Evolutionary conservation across 148 eudicot species (phyloP), one percentile per base, ranked within the genome.

Genomic region (Rhododendron simsii): DNA sequence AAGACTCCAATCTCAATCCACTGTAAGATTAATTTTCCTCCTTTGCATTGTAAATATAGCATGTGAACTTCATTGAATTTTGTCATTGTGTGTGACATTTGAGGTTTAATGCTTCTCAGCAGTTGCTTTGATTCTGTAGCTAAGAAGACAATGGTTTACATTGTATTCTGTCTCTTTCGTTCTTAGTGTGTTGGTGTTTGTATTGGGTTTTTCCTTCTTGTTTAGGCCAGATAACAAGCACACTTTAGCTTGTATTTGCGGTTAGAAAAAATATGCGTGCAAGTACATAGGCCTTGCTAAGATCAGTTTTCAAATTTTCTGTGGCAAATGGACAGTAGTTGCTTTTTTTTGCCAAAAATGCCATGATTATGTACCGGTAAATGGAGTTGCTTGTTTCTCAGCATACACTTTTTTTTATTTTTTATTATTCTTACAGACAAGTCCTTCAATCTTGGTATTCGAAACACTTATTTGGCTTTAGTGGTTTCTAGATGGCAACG

Each of bases 1-100:
- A 88, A 90, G 89, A 35, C 80, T 89, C 39, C 91, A 87, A 55
- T 91, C 90, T 85, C 92, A 91, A 48, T 88, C 90, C 78, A 82
- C 69, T 85, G 92, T 91, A 87, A 91, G 90, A 78, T 0, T 16
- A 45, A 51, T 41, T 35, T 20, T 26, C 44, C 48, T 71, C 28
- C 6, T 67, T 35, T 86, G 33, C 26, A 13, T 20, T 53, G 6
- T 7, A 59, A 59, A 59, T 5, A 59, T 39, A 75, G 26, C 67
- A 35, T 15, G 15, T n/a, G 9, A 7, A 65, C 13, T 81, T 53
- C 30, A 14, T 83, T 26, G n/a, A 20, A 13, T 45, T 67, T 67
- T 69, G 2, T 26, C 4, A 7, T 44, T 12, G 28, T 30, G 30
- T 73, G 50, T 44, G 15, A 33, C 37, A 75, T 73, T 18, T 30